Conservation (phyloP, 352 stramenopile genomes). For the Thalassiosira delicatula region DNA sequence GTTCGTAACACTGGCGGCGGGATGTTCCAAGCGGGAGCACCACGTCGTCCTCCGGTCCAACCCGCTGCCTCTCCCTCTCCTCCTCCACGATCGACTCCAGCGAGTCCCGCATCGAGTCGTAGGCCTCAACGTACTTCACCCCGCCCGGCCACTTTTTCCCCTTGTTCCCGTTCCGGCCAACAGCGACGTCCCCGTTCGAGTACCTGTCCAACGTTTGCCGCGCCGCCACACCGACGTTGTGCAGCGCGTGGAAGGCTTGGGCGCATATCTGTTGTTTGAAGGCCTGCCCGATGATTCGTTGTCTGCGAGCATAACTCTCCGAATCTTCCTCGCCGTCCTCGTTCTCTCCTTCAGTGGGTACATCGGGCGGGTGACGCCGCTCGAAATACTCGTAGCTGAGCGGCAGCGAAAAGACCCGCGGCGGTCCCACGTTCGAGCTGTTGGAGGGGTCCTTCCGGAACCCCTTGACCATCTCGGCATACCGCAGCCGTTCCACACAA, state of each 20-base stretch:
- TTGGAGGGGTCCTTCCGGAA: too few relatives aligned
- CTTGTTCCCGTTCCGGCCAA: not conserved
- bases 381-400: constrained; percentile 31
- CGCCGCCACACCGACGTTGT: not conserved
- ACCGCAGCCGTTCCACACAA: constrained; percentile 27
- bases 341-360: not conserved
- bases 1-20: not conserved
- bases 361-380: not conserved
- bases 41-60: constrained; percentile 4
- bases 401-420: constrained; percentile 4
- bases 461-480: not conserved
- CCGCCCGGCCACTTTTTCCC: constrained; percentile 17
- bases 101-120: not conserved
- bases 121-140: not conserved
- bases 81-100: constrained; percentile 17
- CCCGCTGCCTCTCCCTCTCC: not conserved
- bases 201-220: constrained; percentile 14
- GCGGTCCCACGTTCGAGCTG: not conserved
- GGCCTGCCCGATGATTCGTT: constrained; percentile 4
- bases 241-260: constrained; percentile 16
- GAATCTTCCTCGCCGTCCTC: not conserved
- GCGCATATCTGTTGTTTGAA: constrained; percentile 34
- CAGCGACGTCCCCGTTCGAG: constrained; percentile 25
- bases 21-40: constrained; percentile 3
- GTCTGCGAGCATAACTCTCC: not conserved